phyloP scores from a whole-genome alignment of 2,329 filamentous ascomycete genomes.

The Microcyclosporella mali region DNA sequence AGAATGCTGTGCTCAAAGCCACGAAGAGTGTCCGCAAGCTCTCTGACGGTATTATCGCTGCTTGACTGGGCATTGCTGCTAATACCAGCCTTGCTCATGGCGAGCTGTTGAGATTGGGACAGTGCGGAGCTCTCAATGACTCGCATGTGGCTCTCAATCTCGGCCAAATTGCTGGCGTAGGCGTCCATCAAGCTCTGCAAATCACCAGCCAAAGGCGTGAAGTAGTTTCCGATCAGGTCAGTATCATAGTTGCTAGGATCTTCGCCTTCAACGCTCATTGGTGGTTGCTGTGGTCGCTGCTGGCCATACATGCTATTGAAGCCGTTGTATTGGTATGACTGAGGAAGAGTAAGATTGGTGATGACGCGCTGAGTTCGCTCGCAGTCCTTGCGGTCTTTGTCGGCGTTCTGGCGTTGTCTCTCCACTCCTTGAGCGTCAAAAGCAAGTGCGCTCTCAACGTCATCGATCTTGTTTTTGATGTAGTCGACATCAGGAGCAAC shows the following conservation, averaged over 20 bases:
- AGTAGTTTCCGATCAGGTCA: conserved; percentile 43
- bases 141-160: conserved; percentile 45
- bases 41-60: conserved; percentile 34
- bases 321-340: conserved; percentile 51
- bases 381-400: conserved; percentile 63
- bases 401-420: conserved; percentile 50
- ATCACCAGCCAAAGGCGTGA: conserved; percentile 36
- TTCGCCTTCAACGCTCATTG: conserved; percentile 9
- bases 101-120: conserved; percentile 39
- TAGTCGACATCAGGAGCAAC: conserved; percentile 61
- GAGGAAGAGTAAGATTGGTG: conserved; percentile 66
- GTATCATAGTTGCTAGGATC: conserved; percentile 32
- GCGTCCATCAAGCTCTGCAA: conserved; percentile 35
- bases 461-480: conserved; percentile 55
- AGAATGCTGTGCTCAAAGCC: conserved; percentile 47
- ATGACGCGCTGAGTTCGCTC: conserved; percentile 66
- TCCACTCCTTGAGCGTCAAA: conserved; percentile 58
- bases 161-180: conserved; percentile 40
- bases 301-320: conserved; percentile 15
- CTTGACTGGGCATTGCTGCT: conserved; percentile 7
- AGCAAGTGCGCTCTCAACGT: conserved; percentile 56
- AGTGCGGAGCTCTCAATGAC: conserved; percentile 43
- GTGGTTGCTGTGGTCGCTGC: conserved; percentile 15
- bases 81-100: conserved; percentile 25
- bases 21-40: conserved; percentile 42